Percentiles rank a stretch among this genome's conserved stretches.
Evolutionary conservation across 2,329 filamentous ascomycete species (phyloP).

Genomic region (Sporothrix luriei): DNA sequence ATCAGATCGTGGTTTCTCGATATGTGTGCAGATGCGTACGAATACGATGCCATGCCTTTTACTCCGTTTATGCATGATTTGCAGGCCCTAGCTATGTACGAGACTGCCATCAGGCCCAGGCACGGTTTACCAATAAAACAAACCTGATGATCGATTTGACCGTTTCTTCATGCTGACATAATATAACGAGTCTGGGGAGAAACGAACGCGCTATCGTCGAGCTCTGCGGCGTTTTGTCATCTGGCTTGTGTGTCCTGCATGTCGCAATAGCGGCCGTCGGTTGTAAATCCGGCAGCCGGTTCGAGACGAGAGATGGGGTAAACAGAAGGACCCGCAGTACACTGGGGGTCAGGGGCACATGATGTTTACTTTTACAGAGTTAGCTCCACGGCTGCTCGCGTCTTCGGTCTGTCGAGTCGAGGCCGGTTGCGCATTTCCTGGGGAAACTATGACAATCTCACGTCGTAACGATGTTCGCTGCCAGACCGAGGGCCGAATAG

Average conservation of each 20-base stretch:
- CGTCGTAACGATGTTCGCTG: background rate
- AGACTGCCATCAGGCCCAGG: background rate
- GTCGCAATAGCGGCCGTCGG: slow-evolving; percentile 18
- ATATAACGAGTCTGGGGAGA: background rate
- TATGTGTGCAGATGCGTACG: background rate
- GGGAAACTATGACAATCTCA: background rate
- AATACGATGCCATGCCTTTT: background rate
- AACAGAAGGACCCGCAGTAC: background rate
- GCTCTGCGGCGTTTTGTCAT: slow-evolving; percentile 1
- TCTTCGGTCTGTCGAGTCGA: slow-evolving; percentile 12
- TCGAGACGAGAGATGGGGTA: background rate
- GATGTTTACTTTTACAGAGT: background rate
- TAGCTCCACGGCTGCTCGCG: background rate
- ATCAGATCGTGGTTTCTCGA: background rate
- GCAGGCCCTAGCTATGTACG: background rate
- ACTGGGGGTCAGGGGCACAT: slow-evolving; percentile 10
- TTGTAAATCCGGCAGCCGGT: slow-evolving; percentile 7
- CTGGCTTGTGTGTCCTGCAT: background rate
- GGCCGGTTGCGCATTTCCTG: background rate
- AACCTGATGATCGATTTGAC: too few species aligned
- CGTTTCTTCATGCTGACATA: background rate
- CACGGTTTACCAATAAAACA: background rate
- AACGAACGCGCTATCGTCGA: too few species aligned
- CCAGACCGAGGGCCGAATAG: slow-evolving; percentile 6
- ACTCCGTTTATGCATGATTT: background rate